phyloP scores from a whole-genome alignment of 768 basidiomycete species.

The Termitomyces sp. region DNA sequence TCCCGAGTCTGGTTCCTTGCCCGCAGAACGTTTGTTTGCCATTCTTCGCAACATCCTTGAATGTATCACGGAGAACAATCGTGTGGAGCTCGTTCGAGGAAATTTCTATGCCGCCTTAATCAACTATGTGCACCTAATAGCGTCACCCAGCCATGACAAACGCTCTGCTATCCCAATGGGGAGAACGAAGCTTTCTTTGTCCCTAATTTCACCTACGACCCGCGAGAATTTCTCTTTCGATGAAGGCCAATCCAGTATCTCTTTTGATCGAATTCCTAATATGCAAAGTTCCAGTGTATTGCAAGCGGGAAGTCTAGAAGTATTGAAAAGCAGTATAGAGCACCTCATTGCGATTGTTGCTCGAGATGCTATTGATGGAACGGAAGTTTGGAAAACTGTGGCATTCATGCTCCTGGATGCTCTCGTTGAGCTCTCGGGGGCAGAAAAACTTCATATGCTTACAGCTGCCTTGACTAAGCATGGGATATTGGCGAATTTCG shows the following conservation, averaged over 20 bases:
- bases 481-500: slow-evolving; percentile 79
- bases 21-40: slow-evolving; percentile 71
- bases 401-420: slow-evolving; percentile 89
- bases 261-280: slow-evolving; percentile 17
- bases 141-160: slow-evolving; percentile 24
- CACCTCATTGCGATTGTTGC: slow-evolving; percentile 67
- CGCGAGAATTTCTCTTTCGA: slow-evolving; percentile 35
- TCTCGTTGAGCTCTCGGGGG: slow-evolving; percentile 63
- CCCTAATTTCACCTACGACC: slow-evolving; percentile 33
- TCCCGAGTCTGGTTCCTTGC: slow-evolving; percentile 61
- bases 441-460: slow-evolving; percentile 63
- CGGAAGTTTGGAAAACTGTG: slow-evolving; percentile 95
- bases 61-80: slow-evolving; percentile 69
- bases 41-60: slow-evolving; percentile 73
- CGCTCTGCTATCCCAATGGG: not conserved
- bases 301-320: slow-evolving; percentile 55
- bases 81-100: slow-evolving; percentile 82
- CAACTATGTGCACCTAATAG: slow-evolving; percentile 83
- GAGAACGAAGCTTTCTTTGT: slow-evolving; percentile 14
- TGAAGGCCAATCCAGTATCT: slow-evolving; percentile 32
- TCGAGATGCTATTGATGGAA: slow-evolving; percentile 91
- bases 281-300: slow-evolving; percentile 29
- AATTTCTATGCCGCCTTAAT: slow-evolving; percentile 91
- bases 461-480: slow-evolving; percentile 57
- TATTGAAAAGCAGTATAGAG: slow-evolving; percentile 68